Conservation (phyloP, 345 rosid species). For the Noccaea caerulescens region DNA sequence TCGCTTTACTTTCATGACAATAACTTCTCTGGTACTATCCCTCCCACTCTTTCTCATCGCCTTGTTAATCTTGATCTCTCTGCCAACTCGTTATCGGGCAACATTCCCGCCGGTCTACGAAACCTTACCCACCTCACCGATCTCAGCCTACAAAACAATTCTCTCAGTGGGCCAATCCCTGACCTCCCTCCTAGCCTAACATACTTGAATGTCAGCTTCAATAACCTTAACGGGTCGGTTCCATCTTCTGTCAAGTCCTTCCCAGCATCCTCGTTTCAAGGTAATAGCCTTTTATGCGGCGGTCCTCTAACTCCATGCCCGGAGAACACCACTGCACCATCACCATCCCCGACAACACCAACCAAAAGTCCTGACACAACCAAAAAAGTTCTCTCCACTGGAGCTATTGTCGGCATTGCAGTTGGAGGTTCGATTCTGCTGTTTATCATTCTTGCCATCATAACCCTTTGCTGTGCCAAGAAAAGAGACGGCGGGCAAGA, state of each 20-base stretch:
- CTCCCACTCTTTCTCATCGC: conserved; percentile 55
- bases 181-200: conserved; percentile 56
- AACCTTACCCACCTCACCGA: conserved; percentile 61
- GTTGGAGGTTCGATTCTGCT: conserved; percentile 59
- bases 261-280: conserved; percentile 72
- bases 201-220: conserved; percentile 76
- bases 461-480: conserved; percentile 64
- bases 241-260: conserved; percentile 68
- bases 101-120: conserved; percentile 57
- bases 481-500: conserved; percentile 49
- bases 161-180: conserved; percentile 70
- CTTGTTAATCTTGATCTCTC: conserved; percentile 76
- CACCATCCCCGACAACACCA: conserved; percentile 55
- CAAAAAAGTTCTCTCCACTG: conserved; percentile 57
- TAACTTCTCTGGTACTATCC: conserved; percentile 78
- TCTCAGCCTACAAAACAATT: conserved; percentile 71
- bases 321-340: conserved; percentile 52
- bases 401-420: conserved; percentile 67
- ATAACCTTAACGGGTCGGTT: conserved; percentile 75
- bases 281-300: conserved; percentile 72
- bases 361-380: conserved; percentile 38
- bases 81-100: conserved; percentile 68
- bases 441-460: conserved; percentile 51
- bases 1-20: conserved; percentile 71
- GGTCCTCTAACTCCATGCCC: conserved; percentile 64